Evolutionary conservation across 1,284 basidiomycete genomes (phyloP), one percentile per base, ranked within the genome.

Genomic region (Ustilago curta): DNA sequence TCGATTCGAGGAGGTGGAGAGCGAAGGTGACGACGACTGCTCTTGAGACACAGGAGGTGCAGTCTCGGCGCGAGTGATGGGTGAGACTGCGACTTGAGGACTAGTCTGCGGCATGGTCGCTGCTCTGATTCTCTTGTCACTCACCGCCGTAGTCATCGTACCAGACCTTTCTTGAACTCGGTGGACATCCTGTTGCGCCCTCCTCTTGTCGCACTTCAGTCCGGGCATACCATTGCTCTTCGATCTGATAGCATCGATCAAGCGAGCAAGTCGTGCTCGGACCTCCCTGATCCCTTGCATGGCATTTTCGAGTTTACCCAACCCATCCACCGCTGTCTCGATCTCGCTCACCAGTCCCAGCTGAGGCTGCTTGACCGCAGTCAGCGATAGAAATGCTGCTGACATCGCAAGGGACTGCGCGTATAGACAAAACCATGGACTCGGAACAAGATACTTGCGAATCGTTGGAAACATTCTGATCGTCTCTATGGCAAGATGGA

Each of bases 361-460:
- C 4, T 21, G 6, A 2, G 31, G 23, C 32, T 32, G 9, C 7
- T 27, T 11, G 2, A 25, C 50, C 11, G 50, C 50, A 21, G 43
- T 52, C 31, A 59, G 35, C 8, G 21, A 32, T 4, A 59, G 8
- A 23, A 62, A 50, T 8, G 60, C 60, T 5, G 45, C 60, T 4
- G 60, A 50, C 16, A 55, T 50, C 6, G 18, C 47, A 8, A 56
- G 9, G 25, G 40, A 43, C 31, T 62, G 37, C 23, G 45, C 25
- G 18, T 62, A 55, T 5, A 56, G 31, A 11, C 18, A 39, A 16
- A 62, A 40, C 60, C 60, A 62, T 2, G 60, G 60, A 31, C 53
- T 31, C 2, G 39, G 53, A 16, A 19, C 19, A 2, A 56, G 23
- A 27, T 37, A 29, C 4, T 19, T 31, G 3, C 14, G 18, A 29